Evolutionary conservation across 108 stramenopile species (phyloP).

Genomic region (Mediolabrus comicus): DNA sequence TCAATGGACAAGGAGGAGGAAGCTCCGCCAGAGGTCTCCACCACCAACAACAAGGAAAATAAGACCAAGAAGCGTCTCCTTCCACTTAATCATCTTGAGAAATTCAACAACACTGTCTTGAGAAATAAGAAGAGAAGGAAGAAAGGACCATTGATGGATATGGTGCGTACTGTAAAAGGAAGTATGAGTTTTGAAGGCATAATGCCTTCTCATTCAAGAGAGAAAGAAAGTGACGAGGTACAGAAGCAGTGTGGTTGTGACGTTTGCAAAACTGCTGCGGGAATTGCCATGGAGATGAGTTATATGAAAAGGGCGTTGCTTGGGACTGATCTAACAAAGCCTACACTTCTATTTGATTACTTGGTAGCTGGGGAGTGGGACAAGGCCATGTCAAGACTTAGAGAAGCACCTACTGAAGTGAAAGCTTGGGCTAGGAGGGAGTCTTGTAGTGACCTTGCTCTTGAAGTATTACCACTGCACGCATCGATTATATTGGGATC

Average conservation of each 20-base stretch:
- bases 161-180: background rate
- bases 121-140: background rate
- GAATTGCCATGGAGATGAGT: background rate
- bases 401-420: background rate
- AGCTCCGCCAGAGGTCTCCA: background rate
- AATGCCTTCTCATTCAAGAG: background rate
- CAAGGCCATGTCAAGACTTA: background rate
- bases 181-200: background rate
- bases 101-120: background rate
- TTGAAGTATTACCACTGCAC: constrained; percentile 62
- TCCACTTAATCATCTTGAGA: background rate
- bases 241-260: background rate
- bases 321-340: background rate
- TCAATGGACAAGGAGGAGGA: background rate
- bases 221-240: background rate
- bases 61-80: background rate
- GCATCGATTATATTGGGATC: constrained; percentile 67
- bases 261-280: background rate
- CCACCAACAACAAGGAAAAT: background rate
- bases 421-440: background rate
- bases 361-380: background rate
- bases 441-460: background rate
- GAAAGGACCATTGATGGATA: background rate
- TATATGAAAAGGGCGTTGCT: background rate
- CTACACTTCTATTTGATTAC: background rate